Evolutionary conservation across 768 basidiomycete genomes (phyloP), one percentile per base, ranked within the genome.

Genomic region (Auricularia sp.): DNA sequence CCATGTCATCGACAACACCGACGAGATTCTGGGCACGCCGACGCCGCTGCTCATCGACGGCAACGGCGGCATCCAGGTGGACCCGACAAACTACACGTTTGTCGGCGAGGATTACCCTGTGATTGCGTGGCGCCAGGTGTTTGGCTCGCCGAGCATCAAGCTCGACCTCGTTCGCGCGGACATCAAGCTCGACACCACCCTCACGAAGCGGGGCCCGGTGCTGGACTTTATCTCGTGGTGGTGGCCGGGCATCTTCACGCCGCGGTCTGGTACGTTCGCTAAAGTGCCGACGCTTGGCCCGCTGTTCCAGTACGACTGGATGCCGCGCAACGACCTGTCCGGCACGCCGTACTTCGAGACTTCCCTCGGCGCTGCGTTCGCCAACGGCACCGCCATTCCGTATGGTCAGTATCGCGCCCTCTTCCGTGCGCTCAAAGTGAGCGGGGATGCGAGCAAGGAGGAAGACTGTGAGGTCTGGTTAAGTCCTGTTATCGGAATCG

Each of bases 1-100:
- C 66, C 77, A 78, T 35, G 78, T 84, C 44, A 69, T 86, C 58
- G 85, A 86, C 69, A 76, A 79, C 71, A 82, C 81, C 1, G 75
- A 80, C 60, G 65, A 65, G 11, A 78, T 78, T 74, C 80, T 84
- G 65, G 80, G 81, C n/a, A 68, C 77, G 3, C 65, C 71, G 23
- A 68, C 81, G 1, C 83, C 84, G 2, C 73, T 75, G 3, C 59
- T 84, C 56, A 68, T 81, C 23, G 76, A 81, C 67, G 66, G 76
- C n/a, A 59, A 64, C 29, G 81, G 80, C 8, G 71, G 79, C 65
- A 68, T 79, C 54, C 78, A 83, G 67, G 67, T 64, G 1, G 73
- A 62, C 7, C 72, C 81, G 12, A 71, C 72, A 14, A 81, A 81
- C 68, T 83, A 81, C 67, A 80, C 82, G 2, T 82, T 83, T 65